These are phyloP conservation scores for Neofusicoccum laricinum DNA, from an alignment of 2,329 filamentous ascomycete species.

Conservation along the genomic window DNA sequence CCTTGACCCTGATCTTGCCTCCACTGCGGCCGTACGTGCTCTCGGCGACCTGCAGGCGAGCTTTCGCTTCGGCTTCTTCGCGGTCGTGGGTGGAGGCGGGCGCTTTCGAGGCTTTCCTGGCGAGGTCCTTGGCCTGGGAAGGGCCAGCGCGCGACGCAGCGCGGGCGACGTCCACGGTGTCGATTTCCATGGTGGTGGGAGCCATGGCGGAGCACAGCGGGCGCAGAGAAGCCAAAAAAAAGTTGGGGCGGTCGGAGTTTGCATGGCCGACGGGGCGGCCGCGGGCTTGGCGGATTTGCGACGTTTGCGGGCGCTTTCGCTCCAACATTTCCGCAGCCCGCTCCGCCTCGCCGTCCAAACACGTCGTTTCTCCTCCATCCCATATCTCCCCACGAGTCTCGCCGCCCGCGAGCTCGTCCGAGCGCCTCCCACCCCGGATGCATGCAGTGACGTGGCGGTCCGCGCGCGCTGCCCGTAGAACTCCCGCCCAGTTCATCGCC, in stretches of 20 bases:
- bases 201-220: neutral
- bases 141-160: neutral
- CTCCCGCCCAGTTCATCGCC: constrained; percentile 35
- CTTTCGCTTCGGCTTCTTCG: constrained; percentile 27
- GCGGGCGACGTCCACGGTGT: neutral
- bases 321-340: constrained; percentile 14
- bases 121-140: constrained; percentile 1
- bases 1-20: constrained; percentile 66
- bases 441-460: constrained; percentile 40
- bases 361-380: neutral
- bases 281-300: constrained; percentile 8
- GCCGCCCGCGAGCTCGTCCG: constrained; percentile 18
- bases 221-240: constrained; percentile 1
- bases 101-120: neutral
- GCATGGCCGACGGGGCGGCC: neutral
- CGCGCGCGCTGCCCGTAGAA: constrained; percentile 40
- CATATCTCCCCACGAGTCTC: constrained; percentile 21
- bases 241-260: constrained; percentile 9
- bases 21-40: constrained; percentile 80
- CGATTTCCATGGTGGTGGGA: neutral
- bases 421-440: constrained; percentile 34
- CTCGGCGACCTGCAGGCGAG: constrained; percentile 32
- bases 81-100: constrained; percentile 9
- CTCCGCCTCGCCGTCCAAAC: neutral
- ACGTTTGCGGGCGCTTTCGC: constrained; percentile 2